phyloP scores from a whole-genome alignment of 495 filamentous ascomycete genomes.

The Hypoxylon fragiforme region DNA sequence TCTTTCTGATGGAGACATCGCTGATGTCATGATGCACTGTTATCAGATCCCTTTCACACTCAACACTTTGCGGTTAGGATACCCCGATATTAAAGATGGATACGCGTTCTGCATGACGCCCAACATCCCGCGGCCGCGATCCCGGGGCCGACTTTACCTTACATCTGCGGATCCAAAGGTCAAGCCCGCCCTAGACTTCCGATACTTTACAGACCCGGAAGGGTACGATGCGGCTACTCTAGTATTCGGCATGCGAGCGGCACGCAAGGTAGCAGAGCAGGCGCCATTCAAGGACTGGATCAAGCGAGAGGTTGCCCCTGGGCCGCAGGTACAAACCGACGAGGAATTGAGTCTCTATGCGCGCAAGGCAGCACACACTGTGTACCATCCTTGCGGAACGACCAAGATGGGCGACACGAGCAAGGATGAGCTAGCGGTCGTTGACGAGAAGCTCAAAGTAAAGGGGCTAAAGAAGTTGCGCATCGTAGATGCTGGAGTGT shows the following conservation, averaged over 20 bases:
- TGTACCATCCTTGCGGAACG: slow-evolving; percentile 84
- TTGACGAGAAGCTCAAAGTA: slow-evolving; percentile 59
- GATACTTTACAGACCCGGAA: slow-evolving; percentile 83
- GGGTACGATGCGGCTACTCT: slow-evolving; percentile 82
- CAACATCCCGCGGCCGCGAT: slow-evolving; percentile 83
- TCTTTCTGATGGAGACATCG: slow-evolving; percentile 64
- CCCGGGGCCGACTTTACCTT: slow-evolving; percentile 71
- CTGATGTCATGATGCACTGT: slow-evolving; percentile 90
- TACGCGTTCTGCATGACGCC: slow-evolving; percentile 92
- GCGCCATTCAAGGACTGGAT: slow-evolving; percentile 78
- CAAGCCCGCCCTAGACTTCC: slow-evolving; percentile 83
- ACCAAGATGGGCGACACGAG: slow-evolving; percentile 80
- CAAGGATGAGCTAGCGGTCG: slow-evolving; percentile 64
- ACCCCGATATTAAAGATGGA: slow-evolving; percentile 62
- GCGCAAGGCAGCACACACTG: slow-evolving; percentile 74
- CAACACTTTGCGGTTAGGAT: slow-evolving; percentile 72
- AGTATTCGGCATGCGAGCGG: slow-evolving; percentile 74
- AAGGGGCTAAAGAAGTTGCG: slow-evolving; percentile 57
- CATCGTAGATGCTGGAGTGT: slow-evolving; percentile 63
- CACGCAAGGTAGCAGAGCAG: slow-evolving; percentile 69
- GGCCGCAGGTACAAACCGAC: slow-evolving; percentile 67
- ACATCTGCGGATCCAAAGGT: slow-evolving; percentile 69
- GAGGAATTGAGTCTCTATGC: slow-evolving; percentile 75
- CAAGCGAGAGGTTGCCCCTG: slow-evolving; percentile 77
- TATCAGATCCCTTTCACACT: slow-evolving; percentile 84